Evolutionary conservation across 176 grass and related monocot species (phyloP), one percentile per base, ranked within the genome.

Genomic region (Otatea glauca): DNA sequence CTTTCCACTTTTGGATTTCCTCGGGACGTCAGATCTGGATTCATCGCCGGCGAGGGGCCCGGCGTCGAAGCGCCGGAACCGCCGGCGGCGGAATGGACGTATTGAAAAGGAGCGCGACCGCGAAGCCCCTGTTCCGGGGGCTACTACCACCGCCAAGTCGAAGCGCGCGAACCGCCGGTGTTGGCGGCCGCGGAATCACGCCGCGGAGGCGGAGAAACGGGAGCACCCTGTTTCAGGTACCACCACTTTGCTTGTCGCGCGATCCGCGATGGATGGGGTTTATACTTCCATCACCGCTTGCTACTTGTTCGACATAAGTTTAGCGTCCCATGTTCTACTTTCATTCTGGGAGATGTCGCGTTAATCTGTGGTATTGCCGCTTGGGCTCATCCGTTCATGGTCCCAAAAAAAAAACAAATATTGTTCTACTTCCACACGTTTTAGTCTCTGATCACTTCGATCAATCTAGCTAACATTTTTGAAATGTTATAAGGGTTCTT

Each of bases 1-100:
- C 59, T 84, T 48, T 47, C 25, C 58, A 34, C 20, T 39, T 88
- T 15, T 20, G 35, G 58, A 41, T 18, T 63, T 45, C 48, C 55
- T 43, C 41, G 48, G 62, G 38, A 32, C 53, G 51, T 35, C 72
- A 88, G 79, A 88, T 82, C 72, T 55, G 86, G 79, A 88, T 76
- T 47, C 75, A 61, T 75, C 67, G 44, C 16, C 68, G 44, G 23
- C 58, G 55, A 44, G 16, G 32, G 5, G 34, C 23, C 11, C 58
- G 11, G 6, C 25, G 41, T 73, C 55, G 17, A 62, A 9, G 16
- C 68, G 29, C 13, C 62, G 37, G 68, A 6, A 17, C 67, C 16
- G 65, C 27, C 41, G 54, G 50, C 23, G 29, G 17, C 21, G 56
- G 56, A 60, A 61, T n/a, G 1, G 74, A 9, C 80, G 56, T 42